A percentile compares a stretch with the other conserved stretches of the same genome.
Evolutionary conservation across 78 protist species (phyloP).

Genomic region (Emiliania huxleyi): DNA sequence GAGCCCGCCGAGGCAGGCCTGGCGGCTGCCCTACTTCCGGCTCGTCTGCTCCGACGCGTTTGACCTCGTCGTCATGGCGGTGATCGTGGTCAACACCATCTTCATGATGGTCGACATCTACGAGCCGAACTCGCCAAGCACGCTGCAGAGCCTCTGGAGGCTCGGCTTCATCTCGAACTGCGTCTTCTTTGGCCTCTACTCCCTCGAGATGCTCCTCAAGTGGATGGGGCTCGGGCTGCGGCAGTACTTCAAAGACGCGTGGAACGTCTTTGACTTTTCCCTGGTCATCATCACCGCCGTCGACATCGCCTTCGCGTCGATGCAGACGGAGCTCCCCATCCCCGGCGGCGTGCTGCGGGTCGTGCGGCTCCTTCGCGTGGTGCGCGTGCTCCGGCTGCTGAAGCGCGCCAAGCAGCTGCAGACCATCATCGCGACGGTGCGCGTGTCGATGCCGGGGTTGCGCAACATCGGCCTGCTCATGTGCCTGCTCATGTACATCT

Average conservation of each 20-base stretch:
- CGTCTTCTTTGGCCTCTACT: background rate
- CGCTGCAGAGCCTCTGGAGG: background rate
- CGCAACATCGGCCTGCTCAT: slow-evolving; percentile 31
- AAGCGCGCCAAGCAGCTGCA: slow-evolving; percentile 25
- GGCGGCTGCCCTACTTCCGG: background rate
- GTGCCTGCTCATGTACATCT: slow-evolving; percentile 38
- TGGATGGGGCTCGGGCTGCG: background rate
- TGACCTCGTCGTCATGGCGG: background rate
- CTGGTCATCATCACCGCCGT: background rate
- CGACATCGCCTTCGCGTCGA: background rate
- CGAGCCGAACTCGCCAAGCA: background rate
- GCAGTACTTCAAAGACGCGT: slow-evolving; percentile 21
- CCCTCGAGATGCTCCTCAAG: slow-evolving; percentile 20
- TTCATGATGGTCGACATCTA: background rate
- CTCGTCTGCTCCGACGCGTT: background rate
- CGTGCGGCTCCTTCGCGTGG: background rate
- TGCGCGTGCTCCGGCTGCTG: slow-evolving; percentile 25
- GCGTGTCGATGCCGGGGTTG: slow-evolving; percentile 33
- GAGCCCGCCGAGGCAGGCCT: background rate
- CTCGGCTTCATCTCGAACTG: background rate
- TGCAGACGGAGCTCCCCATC: background rate
- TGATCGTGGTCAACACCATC: background rate
- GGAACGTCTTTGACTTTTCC: slow-evolving; percentile 33
- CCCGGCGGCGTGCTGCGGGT: background rate
- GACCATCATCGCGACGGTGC: slow-evolving; percentile 22